Percentiles rank a stretch among this genome's conserved stretches.
Evolutionary conservation across 352 stramenopile genomes (phyloP).

Genomic region (Peronospora destructor): DNA sequence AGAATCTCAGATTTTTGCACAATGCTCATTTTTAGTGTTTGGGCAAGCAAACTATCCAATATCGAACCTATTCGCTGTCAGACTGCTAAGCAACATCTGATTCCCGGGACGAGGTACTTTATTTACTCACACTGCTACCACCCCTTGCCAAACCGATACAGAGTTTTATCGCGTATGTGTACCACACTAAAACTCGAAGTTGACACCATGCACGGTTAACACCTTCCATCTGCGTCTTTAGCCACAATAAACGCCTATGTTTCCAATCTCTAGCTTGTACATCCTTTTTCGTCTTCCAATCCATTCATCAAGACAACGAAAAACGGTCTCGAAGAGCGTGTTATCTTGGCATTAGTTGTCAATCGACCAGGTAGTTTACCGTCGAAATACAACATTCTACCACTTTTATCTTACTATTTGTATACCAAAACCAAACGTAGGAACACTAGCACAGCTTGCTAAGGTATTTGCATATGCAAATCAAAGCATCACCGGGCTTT

Average conservation of each 20-base stretch:
- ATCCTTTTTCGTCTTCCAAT: neutral
- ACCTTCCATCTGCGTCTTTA: conserved; percentile 7
- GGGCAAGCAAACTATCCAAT: too few species aligned
- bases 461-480: conserved; percentile 63
- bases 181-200: neutral
- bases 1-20: too few species aligned
- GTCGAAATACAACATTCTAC: too few species aligned
- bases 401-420: neutral
- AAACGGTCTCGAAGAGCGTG: conserved; percentile 40
- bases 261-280: neutral
- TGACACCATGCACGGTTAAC: neutral
- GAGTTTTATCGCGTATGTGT: neutral
- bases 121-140: too few species aligned
- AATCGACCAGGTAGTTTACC: conserved; percentile 40
- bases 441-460: conserved; percentile 59
- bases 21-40: too few species aligned
- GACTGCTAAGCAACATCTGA: too few species aligned
- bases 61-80: too few species aligned
- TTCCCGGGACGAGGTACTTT: too few species aligned
- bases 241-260: neutral
- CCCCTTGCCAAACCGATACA: neutral
- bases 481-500: conserved; percentile 70
- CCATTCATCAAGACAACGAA: neutral
- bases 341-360: conserved; percentile 69
- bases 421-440: conserved; percentile 5